Percentiles rank a stretch among this genome's conserved stretches.
These are phyloP conservation scores for Leccinum imitatum DNA, from an alignment of 768 basidiomycete genomes.

Conservation along the genomic window DNA sequence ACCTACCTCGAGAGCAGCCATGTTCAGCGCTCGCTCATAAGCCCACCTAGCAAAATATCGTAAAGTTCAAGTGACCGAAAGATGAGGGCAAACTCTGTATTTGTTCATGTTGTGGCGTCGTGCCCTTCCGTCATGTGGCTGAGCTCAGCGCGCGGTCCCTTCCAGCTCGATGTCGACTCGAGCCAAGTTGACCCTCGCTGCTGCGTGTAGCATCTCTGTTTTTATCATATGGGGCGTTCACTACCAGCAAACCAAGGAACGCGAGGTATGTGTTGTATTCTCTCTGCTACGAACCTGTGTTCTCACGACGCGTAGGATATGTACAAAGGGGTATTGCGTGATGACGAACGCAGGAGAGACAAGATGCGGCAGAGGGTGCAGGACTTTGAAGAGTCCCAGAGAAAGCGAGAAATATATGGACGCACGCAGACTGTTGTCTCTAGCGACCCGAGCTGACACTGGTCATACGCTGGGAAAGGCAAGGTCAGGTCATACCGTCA, in stretches of 20 bases:
- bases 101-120: constrained; percentile 39
- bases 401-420: constrained; percentile 69
- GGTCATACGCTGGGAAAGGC: not conserved
- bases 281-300: not conserved
- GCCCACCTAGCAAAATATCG: constrained; percentile 11
- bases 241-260: constrained; percentile 79
- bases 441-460: constrained; percentile 14
- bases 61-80: constrained; percentile 12
- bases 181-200: constrained; percentile 74
- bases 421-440: constrained; percentile 39
- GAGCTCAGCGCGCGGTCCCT: not conserved
- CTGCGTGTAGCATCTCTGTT: constrained; percentile 60
- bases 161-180: constrained; percentile 52
- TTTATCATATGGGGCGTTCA: constrained; percentile 89
- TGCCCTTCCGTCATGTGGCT: constrained; percentile 16
- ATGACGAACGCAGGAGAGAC: constrained; percentile 76
- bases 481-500: constrained; percentile 5
- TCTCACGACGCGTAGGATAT: constrained; percentile 58
- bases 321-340: constrained; percentile 87
- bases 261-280: constrained; percentile 50
- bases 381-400: constrained; percentile 58
- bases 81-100: constrained; percentile 28
- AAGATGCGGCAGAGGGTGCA: constrained; percentile 69
- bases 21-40: constrained; percentile 28
- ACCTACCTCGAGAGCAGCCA: constrained; percentile 45